A percentile compares a stretch with the other conserved stretches of the same genome.
Evolutionary conservation across 306 rosid species (phyloP).

Genomic region (Arachis stenosperma): DNA sequence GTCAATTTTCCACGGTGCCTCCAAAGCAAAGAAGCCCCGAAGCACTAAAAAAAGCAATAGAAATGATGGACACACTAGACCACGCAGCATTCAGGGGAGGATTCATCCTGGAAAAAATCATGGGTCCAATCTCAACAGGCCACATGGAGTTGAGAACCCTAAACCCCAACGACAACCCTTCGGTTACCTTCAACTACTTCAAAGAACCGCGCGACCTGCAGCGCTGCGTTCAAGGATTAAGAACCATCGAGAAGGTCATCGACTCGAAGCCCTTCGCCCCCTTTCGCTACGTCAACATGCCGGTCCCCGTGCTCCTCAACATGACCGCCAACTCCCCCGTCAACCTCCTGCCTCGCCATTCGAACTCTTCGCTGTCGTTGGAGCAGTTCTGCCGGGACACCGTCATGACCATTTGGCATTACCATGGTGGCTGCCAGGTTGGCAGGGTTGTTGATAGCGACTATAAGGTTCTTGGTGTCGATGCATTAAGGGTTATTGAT

Average conservation of each 20-base stretch:
- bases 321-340: slow-evolving; percentile 63
- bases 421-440: slow-evolving; percentile 85
- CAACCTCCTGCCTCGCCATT: slow-evolving; percentile 65
- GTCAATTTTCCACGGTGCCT: slow-evolving; percentile 42
- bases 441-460: slow-evolving; percentile 67
- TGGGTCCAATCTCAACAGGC: slow-evolving; percentile 74
- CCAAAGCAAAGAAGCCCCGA: slow-evolving; percentile 60
- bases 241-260: slow-evolving; percentile 50
- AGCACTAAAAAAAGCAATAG: slow-evolving; percentile 56
- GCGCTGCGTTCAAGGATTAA: slow-evolving; percentile 66
- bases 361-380: slow-evolving; percentile 52
- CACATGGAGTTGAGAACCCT: slow-evolving; percentile 68
- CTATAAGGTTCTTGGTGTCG: slow-evolving; percentile 66
- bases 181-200: slow-evolving; percentile 80
- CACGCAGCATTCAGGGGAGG: slow-evolving; percentile 67
- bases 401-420: slow-evolving; percentile 90
- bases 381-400: slow-evolving; percentile 78
- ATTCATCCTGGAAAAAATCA: slow-evolving; percentile 69
- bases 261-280: slow-evolving; percentile 61
- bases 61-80: slow-evolving; percentile 45
- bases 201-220: slow-evolving; percentile 58
- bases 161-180: slow-evolving; percentile 67
- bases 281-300: slow-evolving; percentile 47
- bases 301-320: slow-evolving; percentile 52
- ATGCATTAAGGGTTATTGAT: slow-evolving; percentile 67